phyloP scores from a whole-genome alignment of 2,329 filamentous ascomycete species.

The Colletotrichum gigasporum region DNA sequence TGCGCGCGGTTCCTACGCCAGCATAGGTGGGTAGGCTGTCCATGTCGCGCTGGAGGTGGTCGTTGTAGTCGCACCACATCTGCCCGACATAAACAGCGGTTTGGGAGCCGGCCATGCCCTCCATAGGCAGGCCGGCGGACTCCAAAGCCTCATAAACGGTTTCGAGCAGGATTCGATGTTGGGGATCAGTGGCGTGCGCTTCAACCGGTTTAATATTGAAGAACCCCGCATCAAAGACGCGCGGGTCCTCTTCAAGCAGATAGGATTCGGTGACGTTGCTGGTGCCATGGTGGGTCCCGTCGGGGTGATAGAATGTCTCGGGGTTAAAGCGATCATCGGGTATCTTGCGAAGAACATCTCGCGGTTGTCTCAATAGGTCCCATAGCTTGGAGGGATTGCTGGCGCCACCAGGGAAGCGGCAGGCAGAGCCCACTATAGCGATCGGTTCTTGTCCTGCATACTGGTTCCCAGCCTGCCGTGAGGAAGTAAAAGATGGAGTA shows the following conservation, averaged over 20 bases:
- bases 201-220: slow-evolving; percentile 44
- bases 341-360: slow-evolving; percentile 36
- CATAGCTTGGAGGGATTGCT: not conserved
- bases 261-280: slow-evolving; percentile 35
- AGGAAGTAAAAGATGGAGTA: not conserved
- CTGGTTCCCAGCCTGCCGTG: not conserved
- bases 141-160: slow-evolving; percentile 46
- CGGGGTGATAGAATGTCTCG: not conserved
- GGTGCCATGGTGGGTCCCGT: slow-evolving; percentile 12
- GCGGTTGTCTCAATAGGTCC: not conserved
- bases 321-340: slow-evolving; percentile 35
- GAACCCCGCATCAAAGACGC: slow-evolving; percentile 38
- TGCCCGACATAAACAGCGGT: slow-evolving; percentile 45
- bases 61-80: slow-evolving; percentile 40
- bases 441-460: not conserved
- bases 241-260: slow-evolving; percentile 33
- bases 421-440: slow-evolving; percentile 14
- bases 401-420: slow-evolving; percentile 12
- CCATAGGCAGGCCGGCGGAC: slow-evolving; percentile 40
- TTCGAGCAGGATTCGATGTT: slow-evolving; percentile 45
- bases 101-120: slow-evolving; percentile 36
- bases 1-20: slow-evolving; percentile 41
- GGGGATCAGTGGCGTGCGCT: slow-evolving; percentile 44
- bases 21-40: slow-evolving; percentile 37
- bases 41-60: slow-evolving; percentile 34